Percentiles rank a stretch among this genome's conserved stretches.
These are phyloP conservation scores for Chlamydomonas urium DNA, from an alignment of 139 green algal genomes.

Conservation along the genomic window DNA sequence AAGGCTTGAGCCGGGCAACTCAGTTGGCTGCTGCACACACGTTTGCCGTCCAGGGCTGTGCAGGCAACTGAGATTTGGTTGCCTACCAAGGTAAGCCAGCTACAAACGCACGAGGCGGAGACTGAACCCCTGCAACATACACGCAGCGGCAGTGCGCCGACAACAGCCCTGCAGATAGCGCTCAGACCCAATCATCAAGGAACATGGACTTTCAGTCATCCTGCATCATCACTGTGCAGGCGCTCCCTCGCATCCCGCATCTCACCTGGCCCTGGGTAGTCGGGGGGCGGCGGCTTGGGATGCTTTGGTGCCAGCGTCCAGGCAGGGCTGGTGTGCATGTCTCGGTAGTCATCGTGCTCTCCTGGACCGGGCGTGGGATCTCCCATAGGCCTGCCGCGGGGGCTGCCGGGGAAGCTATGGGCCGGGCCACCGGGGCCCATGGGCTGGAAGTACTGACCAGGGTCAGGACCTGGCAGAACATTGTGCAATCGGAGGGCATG, in stretches of 20 bases:
- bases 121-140: neutral
- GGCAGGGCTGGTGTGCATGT: conserved; percentile 27
- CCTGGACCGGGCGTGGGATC: conserved; percentile 6
- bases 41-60: too few species aligned
- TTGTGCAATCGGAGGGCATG: neutral
- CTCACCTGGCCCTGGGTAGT: conserved; percentile 22
- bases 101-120: neutral
- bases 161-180: neutral
- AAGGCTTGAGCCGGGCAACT: too few species aligned
- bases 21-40: too few species aligned
- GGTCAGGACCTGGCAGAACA: conserved; percentile 11
- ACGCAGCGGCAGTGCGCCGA: neutral
- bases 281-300: neutral
- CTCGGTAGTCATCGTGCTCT: conserved; percentile 26
- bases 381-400: neutral
- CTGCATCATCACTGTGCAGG: too few species aligned
- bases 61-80: too few species aligned
- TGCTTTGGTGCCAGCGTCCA: conserved; percentile 24
- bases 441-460: conserved; percentile 30
- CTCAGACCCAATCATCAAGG: neutral
- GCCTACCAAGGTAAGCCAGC: neutral
- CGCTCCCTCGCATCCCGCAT: too few species aligned
- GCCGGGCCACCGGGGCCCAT: conserved; percentile 21
- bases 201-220: too few species aligned
- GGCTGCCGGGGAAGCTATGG: conserved; percentile 8